Percentiles rank a stretch among this genome's conserved stretches.
These are phyloP conservation scores for Aquilaria malaccensis DNA, from an alignment of 345 rosid species.

Conservation along the genomic window DNA sequence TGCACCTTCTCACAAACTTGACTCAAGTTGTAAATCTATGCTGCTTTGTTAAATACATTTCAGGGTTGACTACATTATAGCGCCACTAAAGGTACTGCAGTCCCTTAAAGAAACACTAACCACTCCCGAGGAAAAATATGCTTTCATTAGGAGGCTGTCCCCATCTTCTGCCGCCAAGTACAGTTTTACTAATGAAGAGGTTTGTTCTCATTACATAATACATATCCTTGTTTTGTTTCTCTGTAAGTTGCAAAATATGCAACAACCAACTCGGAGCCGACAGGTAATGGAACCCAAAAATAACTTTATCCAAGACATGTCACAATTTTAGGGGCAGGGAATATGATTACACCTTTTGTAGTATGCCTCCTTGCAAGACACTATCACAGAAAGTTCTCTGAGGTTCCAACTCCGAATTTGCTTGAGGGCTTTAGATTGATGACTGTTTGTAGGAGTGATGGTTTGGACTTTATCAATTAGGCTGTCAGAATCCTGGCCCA, in stretches of 20 bases:
- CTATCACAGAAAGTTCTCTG: neutral
- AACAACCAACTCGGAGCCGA: too few relatives aligned
- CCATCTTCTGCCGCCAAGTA: slow-evolving; percentile 63
- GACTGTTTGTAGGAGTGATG: too few relatives aligned
- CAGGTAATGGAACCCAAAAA: too few relatives aligned
- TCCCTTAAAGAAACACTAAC: slow-evolving; percentile 74
- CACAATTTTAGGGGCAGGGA: too few relatives aligned
- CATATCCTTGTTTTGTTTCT: neutral
- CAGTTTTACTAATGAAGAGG: slow-evolving; percentile 81
- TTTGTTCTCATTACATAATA: slow-evolving; percentile 17
- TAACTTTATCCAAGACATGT: too few relatives aligned
- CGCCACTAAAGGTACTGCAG: slow-evolving; percentile 82
- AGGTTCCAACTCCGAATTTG: neutral
- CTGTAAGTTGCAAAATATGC: too few relatives aligned
- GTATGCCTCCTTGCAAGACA: too few relatives aligned
- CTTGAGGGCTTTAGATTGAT: too few relatives aligned
- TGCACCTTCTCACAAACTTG: slow-evolving; percentile 3
- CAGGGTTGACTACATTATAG: slow-evolving; percentile 93
- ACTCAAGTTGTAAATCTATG: neutral
- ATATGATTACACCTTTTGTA: too few relatives aligned
- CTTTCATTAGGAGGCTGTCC: slow-evolving; percentile 59
- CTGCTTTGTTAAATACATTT: slow-evolving; percentile 10
- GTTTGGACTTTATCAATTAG: too few relatives aligned
- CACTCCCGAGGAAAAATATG: slow-evolving; percentile 73
- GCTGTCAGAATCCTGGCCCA: too few relatives aligned